These are phyloP conservation scores for Parathielavia appendiculata DNA, from an alignment of 495 filamentous ascomycete genomes.

Conservation along the genomic window DNA sequence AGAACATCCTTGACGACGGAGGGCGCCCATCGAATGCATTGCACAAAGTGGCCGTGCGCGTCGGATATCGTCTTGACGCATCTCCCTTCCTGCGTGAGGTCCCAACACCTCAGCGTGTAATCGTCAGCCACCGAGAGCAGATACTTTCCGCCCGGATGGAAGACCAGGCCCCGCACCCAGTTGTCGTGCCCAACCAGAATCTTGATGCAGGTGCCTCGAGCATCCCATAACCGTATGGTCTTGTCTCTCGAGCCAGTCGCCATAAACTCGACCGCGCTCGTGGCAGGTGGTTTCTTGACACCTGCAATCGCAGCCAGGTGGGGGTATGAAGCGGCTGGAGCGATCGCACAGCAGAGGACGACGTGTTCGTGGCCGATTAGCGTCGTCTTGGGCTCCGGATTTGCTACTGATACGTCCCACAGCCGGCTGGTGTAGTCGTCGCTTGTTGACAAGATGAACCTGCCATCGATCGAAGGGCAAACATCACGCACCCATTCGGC, in stretches of 20 bases:
- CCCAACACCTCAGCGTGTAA: conserved; percentile 92
- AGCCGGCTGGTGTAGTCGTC: conserved; percentile 75
- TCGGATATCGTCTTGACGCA: conserved; percentile 79
- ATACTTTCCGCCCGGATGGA: conserved; percentile 93
- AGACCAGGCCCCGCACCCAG: conserved; percentile 84
- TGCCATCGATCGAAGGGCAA: conserved; percentile 73
- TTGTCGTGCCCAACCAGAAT: conserved; percentile 91
- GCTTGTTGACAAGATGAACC: conserved; percentile 73
- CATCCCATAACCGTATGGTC: conserved; percentile 86
- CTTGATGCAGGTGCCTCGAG: conserved; percentile 78
- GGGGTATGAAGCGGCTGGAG: conserved; percentile 71
- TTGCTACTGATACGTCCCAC: conserved; percentile 74
- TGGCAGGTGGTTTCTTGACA: conserved; percentile 68
- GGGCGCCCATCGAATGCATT: conserved; percentile 88
- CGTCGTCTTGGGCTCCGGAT: conserved; percentile 69
- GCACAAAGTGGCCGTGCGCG: conserved; percentile 82
- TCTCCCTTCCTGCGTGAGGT: conserved; percentile 82
- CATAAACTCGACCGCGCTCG: conserved; percentile 78
- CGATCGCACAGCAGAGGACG: conserved; percentile 84
- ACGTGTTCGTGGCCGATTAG: conserved; percentile 87
- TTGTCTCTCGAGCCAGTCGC: conserved; percentile 91
- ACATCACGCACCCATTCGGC: conserved; percentile 90
- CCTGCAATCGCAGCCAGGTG: conserved; percentile 77
- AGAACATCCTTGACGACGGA: conserved; percentile 56
- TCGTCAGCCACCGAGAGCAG: conserved; percentile 82